These are phyloP conservation scores for Aspergillus sp. DNA, from an alignment of 2,329 filamentous ascomycete species.

Conservation along the genomic window DNA sequence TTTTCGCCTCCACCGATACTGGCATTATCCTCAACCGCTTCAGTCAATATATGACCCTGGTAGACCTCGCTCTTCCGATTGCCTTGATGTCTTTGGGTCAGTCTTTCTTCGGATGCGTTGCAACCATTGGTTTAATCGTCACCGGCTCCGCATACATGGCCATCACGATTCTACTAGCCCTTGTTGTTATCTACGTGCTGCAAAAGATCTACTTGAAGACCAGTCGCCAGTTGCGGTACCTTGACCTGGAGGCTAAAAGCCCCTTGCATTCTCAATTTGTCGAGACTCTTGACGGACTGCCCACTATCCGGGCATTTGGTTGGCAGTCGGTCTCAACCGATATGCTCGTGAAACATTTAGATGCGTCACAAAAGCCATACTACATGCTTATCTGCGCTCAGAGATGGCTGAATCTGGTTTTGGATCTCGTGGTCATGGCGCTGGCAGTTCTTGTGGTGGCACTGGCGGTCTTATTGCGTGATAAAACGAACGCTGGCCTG, in stretches of 20 bases:
- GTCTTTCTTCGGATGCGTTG: neutral
- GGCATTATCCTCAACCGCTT: constrained; percentile 20
- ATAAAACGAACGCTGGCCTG: constrained; percentile 39
- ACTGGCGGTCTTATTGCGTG: constrained; percentile 38
- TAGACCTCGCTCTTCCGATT: constrained; percentile 22
- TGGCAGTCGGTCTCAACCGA: constrained; percentile 44
- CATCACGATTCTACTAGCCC: constrained; percentile 41
- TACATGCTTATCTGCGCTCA: constrained; percentile 47
- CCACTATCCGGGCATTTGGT: constrained; percentile 52
- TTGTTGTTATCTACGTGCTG: constrained; percentile 42
- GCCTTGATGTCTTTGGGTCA: neutral
- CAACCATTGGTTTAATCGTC: constrained; percentile 21
- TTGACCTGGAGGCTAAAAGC: constrained; percentile 54
- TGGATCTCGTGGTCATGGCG: constrained; percentile 43
- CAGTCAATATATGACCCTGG: constrained; percentile 27
- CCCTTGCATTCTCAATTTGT: constrained; percentile 49
- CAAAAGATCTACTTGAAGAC: constrained; percentile 46
- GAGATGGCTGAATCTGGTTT: constrained; percentile 41
- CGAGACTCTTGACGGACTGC: constrained; percentile 50
- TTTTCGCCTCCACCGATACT: constrained; percentile 12
- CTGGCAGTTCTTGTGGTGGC: constrained; percentile 44
- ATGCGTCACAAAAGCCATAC: constrained; percentile 44
- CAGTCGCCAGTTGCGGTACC: constrained; percentile 48
- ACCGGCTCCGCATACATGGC: constrained; percentile 36
- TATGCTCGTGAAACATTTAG: constrained; percentile 37